Evolutionary conservation across 2,329 filamentous ascomycete genomes (phyloP).

Genomic region (Didymella glomerata): DNA sequence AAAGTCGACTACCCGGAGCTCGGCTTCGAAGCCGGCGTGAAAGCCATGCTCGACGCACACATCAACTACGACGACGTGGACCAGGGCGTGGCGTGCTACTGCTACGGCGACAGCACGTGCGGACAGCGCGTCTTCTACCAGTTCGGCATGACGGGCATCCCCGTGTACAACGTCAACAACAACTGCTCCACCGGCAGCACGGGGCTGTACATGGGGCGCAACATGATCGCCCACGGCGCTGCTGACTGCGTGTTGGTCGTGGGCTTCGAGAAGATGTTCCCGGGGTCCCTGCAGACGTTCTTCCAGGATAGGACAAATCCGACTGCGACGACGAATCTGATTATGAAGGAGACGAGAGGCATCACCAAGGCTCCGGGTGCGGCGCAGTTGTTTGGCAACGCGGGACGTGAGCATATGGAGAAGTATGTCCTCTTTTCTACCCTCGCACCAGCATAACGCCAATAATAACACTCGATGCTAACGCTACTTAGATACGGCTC

Average conservation of each 20-base stretch:
- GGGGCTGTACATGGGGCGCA: constrained; percentile 83
- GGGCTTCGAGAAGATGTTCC: constrained; percentile 98
- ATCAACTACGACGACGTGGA: constrained; percentile 98
- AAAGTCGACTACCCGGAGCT: constrained; percentile 95
- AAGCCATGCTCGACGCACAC: constrained; percentile 82
- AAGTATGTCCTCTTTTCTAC: constrained; percentile 63
- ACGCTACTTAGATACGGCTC: constrained; percentile 75
- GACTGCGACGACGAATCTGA: constrained; percentile 72
- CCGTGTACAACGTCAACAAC: constrained; percentile 98
- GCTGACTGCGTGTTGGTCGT: constrained; percentile 91
- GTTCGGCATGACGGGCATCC: constrained; percentile 96
- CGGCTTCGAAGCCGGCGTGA: constrained; percentile 89
- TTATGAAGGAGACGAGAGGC: constrained; percentile 86
- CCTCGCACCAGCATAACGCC: not conserved
- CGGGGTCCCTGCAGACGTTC: constrained; percentile 81
- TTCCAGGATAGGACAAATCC: constrained; percentile 88
- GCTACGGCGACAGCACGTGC: constrained; percentile 94
- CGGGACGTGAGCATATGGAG: constrained; percentile 92
- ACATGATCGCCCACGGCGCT: constrained; percentile 78
- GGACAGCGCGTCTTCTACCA: constrained; percentile 98
- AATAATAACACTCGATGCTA: constrained; percentile 20
- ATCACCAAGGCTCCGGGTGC: constrained; percentile 83
- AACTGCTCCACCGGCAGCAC: constrained; percentile 97
- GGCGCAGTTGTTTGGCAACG: constrained; percentile 95
- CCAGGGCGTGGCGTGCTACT: constrained; percentile 95